phyloP scores from a whole-genome alignment of 2,329 filamentous ascomycete species.

The Nothophoma quercina region DNA sequence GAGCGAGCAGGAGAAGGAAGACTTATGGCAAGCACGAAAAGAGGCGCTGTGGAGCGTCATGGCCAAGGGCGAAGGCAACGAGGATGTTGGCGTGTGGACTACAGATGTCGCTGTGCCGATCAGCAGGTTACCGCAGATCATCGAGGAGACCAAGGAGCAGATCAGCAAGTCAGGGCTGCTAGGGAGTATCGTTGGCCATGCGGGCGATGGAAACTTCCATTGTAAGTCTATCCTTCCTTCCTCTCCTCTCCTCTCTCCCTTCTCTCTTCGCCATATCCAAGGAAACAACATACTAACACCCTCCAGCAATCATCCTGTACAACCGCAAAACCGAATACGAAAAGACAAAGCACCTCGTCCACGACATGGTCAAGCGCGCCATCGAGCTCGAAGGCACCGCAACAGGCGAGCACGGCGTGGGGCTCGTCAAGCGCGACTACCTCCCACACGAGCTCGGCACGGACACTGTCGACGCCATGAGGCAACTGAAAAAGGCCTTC shows the following conservation, averaged over 20 bases:
- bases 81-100: conserved; percentile 73
- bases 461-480: conserved; percentile 80
- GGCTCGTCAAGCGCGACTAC: conserved; percentile 85
- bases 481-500: conserved; percentile 82
- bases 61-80: conserved; percentile 66
- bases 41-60: conserved; percentile 77
- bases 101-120: conserved; percentile 84
- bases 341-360: conserved; percentile 74
- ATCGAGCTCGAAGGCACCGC: conserved; percentile 87
- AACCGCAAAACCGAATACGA: conserved; percentile 70
- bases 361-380: conserved; percentile 85
- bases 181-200: conserved; percentile 74
- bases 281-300: conserved; percentile 8
- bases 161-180: conserved; percentile 69
- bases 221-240: conserved; percentile 49
- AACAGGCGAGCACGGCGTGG: conserved; percentile 85
- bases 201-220: conserved; percentile 79
- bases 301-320: conserved; percentile 66
- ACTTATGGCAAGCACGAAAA: conserved; percentile 79
- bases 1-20: conserved; percentile 68
- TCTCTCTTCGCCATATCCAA: too few species aligned
- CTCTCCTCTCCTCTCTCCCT: conserved; percentile 21
- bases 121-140: conserved; percentile 73
- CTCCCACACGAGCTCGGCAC: conserved; percentile 78
- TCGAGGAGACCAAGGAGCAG: conserved; percentile 76